Evolutionary conservation across 495 filamentous ascomycete genomes (phyloP), one percentile per base, ranked within the genome.

Genomic region (Talaromyces borbonicus): DNA sequence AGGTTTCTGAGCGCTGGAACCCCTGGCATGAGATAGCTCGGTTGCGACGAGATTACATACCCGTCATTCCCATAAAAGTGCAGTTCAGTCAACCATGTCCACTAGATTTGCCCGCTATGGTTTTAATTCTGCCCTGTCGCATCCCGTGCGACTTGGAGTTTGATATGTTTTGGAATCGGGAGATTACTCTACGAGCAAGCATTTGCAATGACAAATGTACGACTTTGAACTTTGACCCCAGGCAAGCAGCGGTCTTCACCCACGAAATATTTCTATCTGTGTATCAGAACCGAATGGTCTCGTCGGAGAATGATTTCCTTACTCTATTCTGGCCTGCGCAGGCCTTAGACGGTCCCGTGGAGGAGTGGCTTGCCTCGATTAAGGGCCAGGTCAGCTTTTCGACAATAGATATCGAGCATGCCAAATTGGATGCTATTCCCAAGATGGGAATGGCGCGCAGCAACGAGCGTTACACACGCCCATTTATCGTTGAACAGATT

Each of bases 11-110:
- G 27, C 70, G 75, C 50, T 66, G 79, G 43, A 75, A 84, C 52
- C 84, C 85, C 0, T 93, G 82, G 81, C 51, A 61, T n/a, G 55
- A 64, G 8, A 56, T 86, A 35, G 80, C 84, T 2, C 56, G 62
- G 24, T 26, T 49, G 12, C 12, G 37, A 1, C 15, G 38, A 33
- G 14, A 31, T 24, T 29, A 33, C 19, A 1, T 41, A 25, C 23
- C 37, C n/a, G 18, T 49, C 1, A 41, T 49, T 24, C 47, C 47
- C 5, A 42, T 39, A n/a, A 26, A 24, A 12, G 39, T 49, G 8
- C 20, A 27, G 11, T 49, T 49, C 24, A 20, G 14, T 14, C 40
- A 43, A 12, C 43, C 32, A 0, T 40, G 58, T 45, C 38, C 50
- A 11, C 23, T 52, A 8, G 31, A 20, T 8, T 9, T 46, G 7